Evolutionary conservation across 2,329 filamentous ascomycete species (phyloP), one percentile per base, ranked within the genome.

Genomic region (Apiospora marii): DNA sequence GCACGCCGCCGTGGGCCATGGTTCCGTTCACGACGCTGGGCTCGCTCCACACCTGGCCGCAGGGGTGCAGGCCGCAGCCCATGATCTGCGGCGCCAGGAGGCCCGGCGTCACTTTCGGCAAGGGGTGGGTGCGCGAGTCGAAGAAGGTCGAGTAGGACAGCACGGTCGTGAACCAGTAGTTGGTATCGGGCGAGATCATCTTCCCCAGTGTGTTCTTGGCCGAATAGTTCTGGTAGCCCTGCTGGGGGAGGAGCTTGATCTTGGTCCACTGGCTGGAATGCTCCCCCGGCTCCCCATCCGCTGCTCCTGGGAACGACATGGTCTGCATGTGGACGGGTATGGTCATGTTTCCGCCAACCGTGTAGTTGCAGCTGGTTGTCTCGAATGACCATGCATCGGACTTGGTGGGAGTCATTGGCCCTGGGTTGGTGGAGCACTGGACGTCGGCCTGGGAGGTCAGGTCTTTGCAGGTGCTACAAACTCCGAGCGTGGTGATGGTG

Each of bases 141-240:
- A 41, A 64, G 34, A 64, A 64, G 19, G 58, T 64, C 8, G 58
- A 64, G 34, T 64, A 64, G 22, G 58, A 41, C 4, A 64, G 34
- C 16, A 64, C 58, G 3, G 58, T 64, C 19, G 58, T 64, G 19
- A 64, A 64, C 58, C 58, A 64, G 58, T 64, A 64, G 34, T 64
- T 41, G 1, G 41, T 10, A 1, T 64, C 58, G 19, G 58, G 58
- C 34, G 58, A 41, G 19, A 64, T 64, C 58, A 64, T 64, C 1
- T n/a, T 7, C 12, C 58, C 58, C 2, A 64, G 58, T 1, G 16
- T 13, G 19, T 64, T 41, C 19, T 64, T 64, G 58, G 58, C 12
- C 19, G 58, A 64, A 8, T 64, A 64, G 58, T 64, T 64, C 2
- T 64, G 19, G 30, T 64, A 64, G 19, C 58, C 58, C 19, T 64